Percentiles rank a stretch among this genome's conserved stretches.
These are phyloP conservation scores for Amanita inopinata DNA, from an alignment of 768 basidiomycete genomes.

Conservation along the genomic window DNA sequence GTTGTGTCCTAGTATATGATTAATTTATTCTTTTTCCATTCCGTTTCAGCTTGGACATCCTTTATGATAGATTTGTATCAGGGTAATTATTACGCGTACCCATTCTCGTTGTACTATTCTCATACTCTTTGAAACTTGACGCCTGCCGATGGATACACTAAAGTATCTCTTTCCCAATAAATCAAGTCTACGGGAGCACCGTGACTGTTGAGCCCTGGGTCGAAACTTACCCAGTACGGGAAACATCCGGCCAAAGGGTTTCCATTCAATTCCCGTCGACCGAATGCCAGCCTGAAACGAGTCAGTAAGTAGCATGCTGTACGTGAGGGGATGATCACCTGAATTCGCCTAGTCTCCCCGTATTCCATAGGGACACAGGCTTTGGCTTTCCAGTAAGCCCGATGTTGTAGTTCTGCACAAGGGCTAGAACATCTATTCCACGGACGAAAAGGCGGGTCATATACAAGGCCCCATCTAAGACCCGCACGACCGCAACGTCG, in stretches of 20 bases:
- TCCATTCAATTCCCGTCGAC: conserved; percentile 12
- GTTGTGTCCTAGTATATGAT: conserved; percentile 22
- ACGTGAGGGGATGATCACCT: conserved; percentile 22
- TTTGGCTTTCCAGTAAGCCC: conserved; percentile 5
- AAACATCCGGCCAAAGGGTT: conserved; percentile 22
- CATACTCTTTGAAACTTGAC: conserved; percentile 16
- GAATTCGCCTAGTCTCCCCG: conserved; percentile 28
- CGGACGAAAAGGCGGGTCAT: conserved; percentile 24
- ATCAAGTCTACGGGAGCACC: conserved; percentile 27
- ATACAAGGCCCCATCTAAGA: too few relatives aligned
- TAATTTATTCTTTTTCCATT: too few relatives aligned
- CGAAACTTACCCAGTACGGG: conserved; percentile 26
- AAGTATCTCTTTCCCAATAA: conserved; percentile 26
- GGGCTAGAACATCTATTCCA: conserved; percentile 24
- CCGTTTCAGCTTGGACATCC: too few relatives aligned
- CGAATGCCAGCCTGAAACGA: conserved; percentile 6
- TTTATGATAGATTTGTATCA: conserved; percentile 2
- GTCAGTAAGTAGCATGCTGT: conserved; percentile 20
- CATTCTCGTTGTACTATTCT: background rate
- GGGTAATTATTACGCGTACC: background rate
- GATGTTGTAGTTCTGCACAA: conserved; percentile 18
- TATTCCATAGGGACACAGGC: conserved; percentile 26
- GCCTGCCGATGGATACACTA: conserved; percentile 26
- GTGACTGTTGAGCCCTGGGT: conserved; percentile 17
- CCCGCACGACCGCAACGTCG: too few relatives aligned